Evolutionary conservation across 1,284 basidiomycete species (phyloP), one percentile per base, ranked within the genome.

Genomic region (Puccinia polysora): DNA sequence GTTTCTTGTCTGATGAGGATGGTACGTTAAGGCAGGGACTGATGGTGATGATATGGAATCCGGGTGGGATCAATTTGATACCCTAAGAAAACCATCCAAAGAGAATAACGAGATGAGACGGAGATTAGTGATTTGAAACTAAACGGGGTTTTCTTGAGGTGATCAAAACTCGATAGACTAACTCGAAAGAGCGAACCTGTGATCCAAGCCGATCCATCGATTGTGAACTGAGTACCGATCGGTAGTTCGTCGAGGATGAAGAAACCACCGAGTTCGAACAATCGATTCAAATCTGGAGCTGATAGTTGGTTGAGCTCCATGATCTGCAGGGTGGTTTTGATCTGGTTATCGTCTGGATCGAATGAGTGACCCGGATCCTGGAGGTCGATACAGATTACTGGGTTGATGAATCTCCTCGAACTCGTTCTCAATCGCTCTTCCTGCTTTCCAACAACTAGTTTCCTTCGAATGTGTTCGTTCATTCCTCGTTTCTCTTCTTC

Each of bases 41-140:
- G 47, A 63, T 60, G 4, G 68, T 53, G 28, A 71, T 63, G 28
- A 71, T 53, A 71, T 71, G 68, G 45, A 63, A 71, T 2, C 68
- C 68, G 18, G 58, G 59, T n/a, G 68, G 68, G 4, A 71, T 52
- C 5, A 62, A 28, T 40, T 71, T 71, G 18, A 71, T 38, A 36
- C 68, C 68, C 68, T 71, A 40, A 15, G 6, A 49, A 20, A 10
- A 45, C n/a, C n/a, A n/a, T n/a, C n/a, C n/a, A n/a, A 56, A 23
- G 3, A 45, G 40, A 32, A 62, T 18, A 38, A 63, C 34, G 28
- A 32, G 32, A 55, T n/a, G 18, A 49, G 23, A 15, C 2, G 28
- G 12, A 36, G 7, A 4, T 20, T 30, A 40, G 5, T 55, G 34
- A 45, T 18, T 23, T 63, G n/a, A 45, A 45, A 23, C 4, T 25